Conservation (phyloP, 2,329 filamentous ascomycete species). For the Parastagonospora nodorum region DNA sequence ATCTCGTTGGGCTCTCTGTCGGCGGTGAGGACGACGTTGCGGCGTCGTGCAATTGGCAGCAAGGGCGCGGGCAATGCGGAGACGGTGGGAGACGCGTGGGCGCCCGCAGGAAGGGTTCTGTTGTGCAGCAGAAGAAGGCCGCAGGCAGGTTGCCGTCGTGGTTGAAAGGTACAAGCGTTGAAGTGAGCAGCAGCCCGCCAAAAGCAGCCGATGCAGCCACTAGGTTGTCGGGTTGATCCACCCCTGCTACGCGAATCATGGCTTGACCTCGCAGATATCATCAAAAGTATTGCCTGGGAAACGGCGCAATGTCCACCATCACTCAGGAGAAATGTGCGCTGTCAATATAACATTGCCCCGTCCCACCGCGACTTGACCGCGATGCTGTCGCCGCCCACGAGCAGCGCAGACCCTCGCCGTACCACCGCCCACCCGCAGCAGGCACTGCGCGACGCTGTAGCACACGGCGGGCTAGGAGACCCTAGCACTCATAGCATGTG, state of each 20-base stretch:
- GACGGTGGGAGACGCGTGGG: neutral
- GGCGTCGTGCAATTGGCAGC: neutral
- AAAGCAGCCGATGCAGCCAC: neutral
- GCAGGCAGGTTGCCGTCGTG: slow-evolving; percentile 1
- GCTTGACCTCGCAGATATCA: slow-evolving; percentile 3
- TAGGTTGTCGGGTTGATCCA: neutral
- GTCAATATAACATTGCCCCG: neutral
- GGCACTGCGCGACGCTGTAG: slow-evolving; percentile 1
- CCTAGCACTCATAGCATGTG: neutral
- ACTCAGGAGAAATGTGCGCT: neutral
- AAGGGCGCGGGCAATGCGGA: slow-evolving; percentile 4
- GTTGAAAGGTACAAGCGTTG: slow-evolving; percentile 4
- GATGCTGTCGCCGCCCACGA: neutral
- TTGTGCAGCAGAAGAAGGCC: slow-evolving; percentile 1
- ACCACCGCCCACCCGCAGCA: slow-evolving; percentile 1
- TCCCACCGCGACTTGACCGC: neutral
- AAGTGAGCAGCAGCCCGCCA: slow-evolving; percentile 6
- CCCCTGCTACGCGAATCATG: slow-evolving; percentile 12
- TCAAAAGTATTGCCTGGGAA: slow-evolving; percentile 26
- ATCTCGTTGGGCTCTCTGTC: slow-evolving; percentile 24
- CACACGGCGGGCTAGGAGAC: neutral
- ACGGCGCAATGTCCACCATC: slow-evolving; percentile 14
- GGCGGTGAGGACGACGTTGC: slow-evolving; percentile 13
- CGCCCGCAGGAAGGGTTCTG: slow-evolving; percentile 1
- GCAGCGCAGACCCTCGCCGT: slow-evolving; percentile 3